A percentile compares a stretch with the other conserved stretches of the same genome.
These are phyloP conservation scores for Candida koratica DNA, from an alignment of 805 yeast genomes.

Conservation along the genomic window DNA sequence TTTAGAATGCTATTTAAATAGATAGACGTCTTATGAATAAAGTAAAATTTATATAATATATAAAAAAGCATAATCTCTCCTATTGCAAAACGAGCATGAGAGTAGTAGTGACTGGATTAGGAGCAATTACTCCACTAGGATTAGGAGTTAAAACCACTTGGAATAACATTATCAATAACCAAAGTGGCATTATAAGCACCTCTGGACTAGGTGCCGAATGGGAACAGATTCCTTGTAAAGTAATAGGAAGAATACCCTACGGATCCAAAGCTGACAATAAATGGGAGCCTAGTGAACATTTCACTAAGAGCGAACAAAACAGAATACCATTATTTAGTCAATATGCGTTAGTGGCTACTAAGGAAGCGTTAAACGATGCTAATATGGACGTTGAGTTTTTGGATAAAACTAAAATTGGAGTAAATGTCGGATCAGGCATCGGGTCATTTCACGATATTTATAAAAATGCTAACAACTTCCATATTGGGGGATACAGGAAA, in stretches of 20 bases:
- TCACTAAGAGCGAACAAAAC: slow-evolving; percentile 48
- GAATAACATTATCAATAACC: slow-evolving; percentile 46
- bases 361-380: slow-evolving; percentile 74
- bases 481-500: slow-evolving; percentile 49
- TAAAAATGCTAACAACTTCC: slow-evolving; percentile 55
- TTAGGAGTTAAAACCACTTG: slow-evolving; percentile 56
- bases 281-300: slow-evolving; percentile 52
- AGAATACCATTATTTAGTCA: slow-evolving; percentile 71
- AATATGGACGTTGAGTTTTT: slow-evolving; percentile 37
- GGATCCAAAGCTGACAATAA: slow-evolving; percentile 42
- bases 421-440: slow-evolving; percentile 89
- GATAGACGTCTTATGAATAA: too few relatives aligned
- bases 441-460: slow-evolving; percentile 78
- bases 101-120: slow-evolving; percentile 92
- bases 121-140: slow-evolving; percentile 83
- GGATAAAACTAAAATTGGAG: slow-evolving; percentile 50
- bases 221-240: slow-evolving; percentile 60
- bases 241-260: slow-evolving; percentile 69
- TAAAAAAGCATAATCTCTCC: too few relatives aligned
- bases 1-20: slow-evolving; percentile 22
- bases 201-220: slow-evolving; percentile 38
- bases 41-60: too few relatives aligned
- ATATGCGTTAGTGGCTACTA: slow-evolving; percentile 71
- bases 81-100: slow-evolving; percentile 33
- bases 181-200: slow-evolving; percentile 61